Percentiles rank a stretch among this genome's conserved stretches.
Evolutionary conservation across 2,329 filamentous ascomycete genomes (phyloP).

Genomic region (Colletotrichum nymphaeae): DNA sequence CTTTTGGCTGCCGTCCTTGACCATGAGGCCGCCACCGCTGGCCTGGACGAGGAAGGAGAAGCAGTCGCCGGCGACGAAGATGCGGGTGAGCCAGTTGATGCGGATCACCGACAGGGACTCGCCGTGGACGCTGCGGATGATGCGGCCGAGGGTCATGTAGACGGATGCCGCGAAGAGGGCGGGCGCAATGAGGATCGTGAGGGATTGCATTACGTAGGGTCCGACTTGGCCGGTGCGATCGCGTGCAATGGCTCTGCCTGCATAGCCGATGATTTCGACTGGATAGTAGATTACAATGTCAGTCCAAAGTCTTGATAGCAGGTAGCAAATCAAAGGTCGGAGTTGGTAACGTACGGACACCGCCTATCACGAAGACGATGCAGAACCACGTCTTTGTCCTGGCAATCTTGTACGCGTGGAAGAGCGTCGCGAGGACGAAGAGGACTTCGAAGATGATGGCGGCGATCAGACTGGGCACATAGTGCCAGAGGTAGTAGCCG

Average conservation of each 20-base stretch:
- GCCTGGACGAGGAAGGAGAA: slow-evolving; percentile 63
- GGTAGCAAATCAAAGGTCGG: neutral
- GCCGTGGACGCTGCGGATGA: slow-evolving; percentile 52
- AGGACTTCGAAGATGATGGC: slow-evolving; percentile 56
- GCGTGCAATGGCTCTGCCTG: slow-evolving; percentile 44
- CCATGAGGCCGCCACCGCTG: slow-evolving; percentile 53
- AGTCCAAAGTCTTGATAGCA: neutral
- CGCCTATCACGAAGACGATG: slow-evolving; percentile 59
- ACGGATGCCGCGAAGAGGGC: slow-evolving; percentile 61
- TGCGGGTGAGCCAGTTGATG: slow-evolving; percentile 58
- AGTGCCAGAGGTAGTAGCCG: slow-evolving; percentile 49
- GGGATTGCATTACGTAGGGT: slow-evolving; percentile 54
- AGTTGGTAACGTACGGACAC: slow-evolving; percentile 53
- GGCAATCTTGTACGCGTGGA: slow-evolving; percentile 55
- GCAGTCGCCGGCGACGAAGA: slow-evolving; percentile 67
- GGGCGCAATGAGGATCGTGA: slow-evolving; percentile 59
- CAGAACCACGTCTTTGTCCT: slow-evolving; percentile 62
- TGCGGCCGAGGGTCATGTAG: slow-evolving; percentile 61
- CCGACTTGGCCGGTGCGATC: slow-evolving; percentile 45
- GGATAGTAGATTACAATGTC: slow-evolving; percentile 13
- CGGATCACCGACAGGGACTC: slow-evolving; percentile 47
- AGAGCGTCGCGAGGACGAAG: slow-evolving; percentile 51
- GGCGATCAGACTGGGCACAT: slow-evolving; percentile 54
- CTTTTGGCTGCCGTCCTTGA: slow-evolving; percentile 39
- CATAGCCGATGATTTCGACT: slow-evolving; percentile 59